Percentiles rank a stretch among this genome's conserved stretches.
phyloP scores from a whole-genome alignment of 345 rosid species.

The Euclidium syriacum region DNA sequence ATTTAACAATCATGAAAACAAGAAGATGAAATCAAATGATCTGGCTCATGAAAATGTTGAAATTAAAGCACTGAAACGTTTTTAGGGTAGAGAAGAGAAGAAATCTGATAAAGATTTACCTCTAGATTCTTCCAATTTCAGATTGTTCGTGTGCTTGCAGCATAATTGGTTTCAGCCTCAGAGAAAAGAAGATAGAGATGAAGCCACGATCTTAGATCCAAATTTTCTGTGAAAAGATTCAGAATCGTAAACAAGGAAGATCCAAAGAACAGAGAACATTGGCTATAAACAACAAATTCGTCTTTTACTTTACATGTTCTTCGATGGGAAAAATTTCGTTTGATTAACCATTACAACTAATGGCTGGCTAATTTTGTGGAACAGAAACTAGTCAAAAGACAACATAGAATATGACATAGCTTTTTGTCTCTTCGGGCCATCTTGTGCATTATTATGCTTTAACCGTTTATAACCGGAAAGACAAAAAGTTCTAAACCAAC shows the following conservation, averaged over 20 bases:
- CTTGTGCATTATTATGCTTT: neutral
- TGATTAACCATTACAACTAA: neutral
- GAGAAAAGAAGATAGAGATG: neutral
- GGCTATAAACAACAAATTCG: neutral
- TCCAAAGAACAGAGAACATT: neutral
- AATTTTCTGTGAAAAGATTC: neutral
- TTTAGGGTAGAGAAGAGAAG: neutral
- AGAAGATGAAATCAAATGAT: neutral
- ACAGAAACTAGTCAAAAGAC: constrained; percentile 9
- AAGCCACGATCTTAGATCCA: neutral
- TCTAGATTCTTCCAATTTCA: constrained; percentile 9
- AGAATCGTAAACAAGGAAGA: neutral
- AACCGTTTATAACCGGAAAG: neutral
- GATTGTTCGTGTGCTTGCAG: neutral
- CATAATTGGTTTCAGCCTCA: neutral
- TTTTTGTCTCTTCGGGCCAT: neutral
- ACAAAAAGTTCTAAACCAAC: constrained; percentile 1
- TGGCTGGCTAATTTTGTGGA: constrained; percentile 1
- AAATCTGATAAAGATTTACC: neutral
- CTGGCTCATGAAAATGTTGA: neutral
- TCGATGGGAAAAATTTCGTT: neutral
- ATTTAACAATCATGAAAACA: neutral
- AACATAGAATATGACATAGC: neutral
- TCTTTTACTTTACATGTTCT: neutral
- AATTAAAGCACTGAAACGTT: neutral